Conservation (phyloP, 192 early-diverging fungal genomes). For the Blastocladiella britannica region DNA sequence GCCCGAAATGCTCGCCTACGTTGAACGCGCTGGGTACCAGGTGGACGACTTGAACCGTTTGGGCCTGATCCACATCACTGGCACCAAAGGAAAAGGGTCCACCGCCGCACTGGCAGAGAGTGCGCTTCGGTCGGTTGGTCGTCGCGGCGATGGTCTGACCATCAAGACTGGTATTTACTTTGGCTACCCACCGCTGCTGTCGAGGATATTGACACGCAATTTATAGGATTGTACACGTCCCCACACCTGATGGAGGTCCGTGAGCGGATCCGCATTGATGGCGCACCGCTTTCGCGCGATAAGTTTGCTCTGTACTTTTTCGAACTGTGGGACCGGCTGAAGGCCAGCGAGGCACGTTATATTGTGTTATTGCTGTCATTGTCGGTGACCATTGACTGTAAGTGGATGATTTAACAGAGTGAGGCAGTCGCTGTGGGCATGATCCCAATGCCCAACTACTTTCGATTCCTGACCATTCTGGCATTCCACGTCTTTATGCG, state of each 20-base stretch:
- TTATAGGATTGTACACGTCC: conserved; percentile 82
- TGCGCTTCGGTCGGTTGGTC: too few relatives aligned
- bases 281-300: conserved; percentile 46
- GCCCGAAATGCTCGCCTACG: conserved; percentile 39
- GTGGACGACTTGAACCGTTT: conserved; percentile 48
- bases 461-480: conserved; percentile 73
- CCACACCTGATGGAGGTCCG: conserved; percentile 82
- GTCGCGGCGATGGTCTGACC: too few relatives aligned
- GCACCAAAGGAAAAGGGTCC: conserved; percentile 76
- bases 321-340: conserved; percentile 57
- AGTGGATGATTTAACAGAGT: conserved; percentile 6
- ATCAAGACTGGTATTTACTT: conserved; percentile 13
- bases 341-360: conserved; percentile 9
- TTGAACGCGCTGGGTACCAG: conserved; percentile 53
- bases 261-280: conserved; percentile 86
- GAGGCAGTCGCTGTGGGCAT: conserved; percentile 3
- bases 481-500: conserved; percentile 70
- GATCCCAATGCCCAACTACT: conserved; percentile 56
- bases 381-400: neutral
- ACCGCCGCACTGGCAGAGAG: conserved; percentile 64
- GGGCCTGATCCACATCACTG: conserved; percentile 59
- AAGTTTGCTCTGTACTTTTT: conserved; percentile 75
- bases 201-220: too few relatives aligned
- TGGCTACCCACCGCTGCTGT: too few relatives aligned
- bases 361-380: neutral